Base-by-base conservation (phyloP, 2,329 filamentous ascomycete genomes). In the Aspergillus aculeatus region DNA sequence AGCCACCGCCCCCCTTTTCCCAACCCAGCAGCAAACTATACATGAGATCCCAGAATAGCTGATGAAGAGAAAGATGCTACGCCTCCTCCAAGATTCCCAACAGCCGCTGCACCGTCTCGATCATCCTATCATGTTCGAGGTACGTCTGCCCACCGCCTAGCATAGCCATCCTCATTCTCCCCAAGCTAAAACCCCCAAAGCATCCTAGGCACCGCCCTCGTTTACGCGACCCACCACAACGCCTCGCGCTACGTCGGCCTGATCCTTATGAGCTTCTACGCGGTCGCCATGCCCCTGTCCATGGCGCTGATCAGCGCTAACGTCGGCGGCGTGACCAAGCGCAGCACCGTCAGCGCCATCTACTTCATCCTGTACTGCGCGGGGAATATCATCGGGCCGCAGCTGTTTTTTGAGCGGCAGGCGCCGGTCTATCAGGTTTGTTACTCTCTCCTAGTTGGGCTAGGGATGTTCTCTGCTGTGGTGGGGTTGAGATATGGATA, bases 271-370 rank as follows among this genome's bases (percentile, higher is more conserved):
- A 66, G 74, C 3, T 70, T 75, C 2, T 78, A 75, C 57, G 71
- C 74, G 14, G 66, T 70, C 9, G 66, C 74, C 41, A 77, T 78
- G 55, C 67, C 79, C 9, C 56, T 79, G 4, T 62, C 64, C 7
- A 70, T 78, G 44, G 74, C 77, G 1, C 76, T 77, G 71, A 76
- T 81, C 50, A 75, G 77, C 3, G 75, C 71, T 5, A 83, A 82
- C 61, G 70, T 80, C 7, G 80, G 77, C 4, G 80, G 80, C 0
- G 80, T 82, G 56, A 80, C 79, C 1, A 83, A 83, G 66, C 78
- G 79, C 56, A 77, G 78, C 12, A 80, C 79, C 0, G 74, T 78
- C 6, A 80, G 76, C 24, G 79, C 80, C 0, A 62, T 82, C 10
- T 73, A 77, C 9, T 77, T 81, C 44, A 70, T 80, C 21, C 69